phyloP scores from a whole-genome alignment of 192 early-diverging fungal genomes.

The Backusella liffmaniae region DNA sequence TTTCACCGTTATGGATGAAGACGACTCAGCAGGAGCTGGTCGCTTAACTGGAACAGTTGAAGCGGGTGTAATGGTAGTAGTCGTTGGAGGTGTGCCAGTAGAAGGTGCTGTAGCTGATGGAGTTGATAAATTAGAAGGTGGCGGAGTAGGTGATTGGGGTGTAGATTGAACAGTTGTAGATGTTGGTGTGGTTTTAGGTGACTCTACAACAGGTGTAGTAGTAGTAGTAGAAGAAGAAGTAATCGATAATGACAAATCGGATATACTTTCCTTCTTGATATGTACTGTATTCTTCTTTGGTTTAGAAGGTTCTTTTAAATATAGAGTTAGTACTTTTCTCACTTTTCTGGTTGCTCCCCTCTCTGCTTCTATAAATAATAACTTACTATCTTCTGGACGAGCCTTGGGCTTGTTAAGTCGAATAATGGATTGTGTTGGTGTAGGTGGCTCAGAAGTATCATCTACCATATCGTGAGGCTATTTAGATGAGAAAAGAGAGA shows the following conservation, averaged over 20 bases:
- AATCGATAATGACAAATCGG: conserved; percentile 20
- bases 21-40: background rate
- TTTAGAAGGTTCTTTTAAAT: conserved; percentile 12
- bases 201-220: background rate
- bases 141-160: conserved; percentile 18
- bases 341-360: background rate
- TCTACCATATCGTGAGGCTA: conserved; percentile 14
- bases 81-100: conserved; percentile 24
- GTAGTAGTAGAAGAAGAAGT: background rate
- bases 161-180: background rate
- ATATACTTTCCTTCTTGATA: conserved; percentile 20
- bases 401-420: conserved; percentile 25
- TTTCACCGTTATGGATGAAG: conserved; percentile 13
- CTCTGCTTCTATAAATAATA: background rate
- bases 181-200: conserved; percentile 1
- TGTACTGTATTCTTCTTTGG: conserved; percentile 18
- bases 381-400: conserved; percentile 9
- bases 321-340: conserved; percentile 9
- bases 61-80: background rate
- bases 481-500: background rate
- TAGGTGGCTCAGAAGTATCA: conserved; percentile 16
- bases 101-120: conserved; percentile 29
- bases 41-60: background rate
- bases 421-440: conserved; percentile 17
- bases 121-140: conserved; percentile 36